Percentiles rank a stretch among this genome's conserved stretches.
These are phyloP conservation scores for Hansfordia pulvinata DNA, from an alignment of 2,329 filamentous ascomycete species.

Conservation along the genomic window DNA sequence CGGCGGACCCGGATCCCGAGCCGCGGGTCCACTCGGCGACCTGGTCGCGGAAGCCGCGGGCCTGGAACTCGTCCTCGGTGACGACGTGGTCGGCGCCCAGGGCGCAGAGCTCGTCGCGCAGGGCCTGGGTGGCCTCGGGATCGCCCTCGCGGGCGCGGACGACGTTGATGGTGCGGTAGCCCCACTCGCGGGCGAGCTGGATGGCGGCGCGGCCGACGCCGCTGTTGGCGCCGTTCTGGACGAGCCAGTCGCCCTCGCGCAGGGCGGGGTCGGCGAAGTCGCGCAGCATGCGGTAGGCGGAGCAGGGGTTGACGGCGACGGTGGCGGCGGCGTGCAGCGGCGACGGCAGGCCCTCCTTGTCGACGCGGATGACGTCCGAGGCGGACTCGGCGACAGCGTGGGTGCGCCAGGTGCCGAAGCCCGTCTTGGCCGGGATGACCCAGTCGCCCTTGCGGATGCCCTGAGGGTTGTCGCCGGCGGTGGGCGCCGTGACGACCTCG, in stretches of 20 bases:
- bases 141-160: constrained; percentile 59
- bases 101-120: constrained; percentile 35
- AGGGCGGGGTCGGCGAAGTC: constrained; percentile 49
- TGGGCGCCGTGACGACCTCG: constrained; percentile 64
- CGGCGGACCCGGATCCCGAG: no score
- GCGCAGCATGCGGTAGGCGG: constrained; percentile 83
- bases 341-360: constrained; percentile 53
- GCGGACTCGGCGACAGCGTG: constrained; percentile 55
- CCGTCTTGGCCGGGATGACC: constrained; percentile 75
- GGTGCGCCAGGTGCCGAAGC: constrained; percentile 90
- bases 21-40: constrained; percentile 55
- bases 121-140: constrained; percentile 47
- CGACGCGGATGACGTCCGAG: constrained; percentile 26
- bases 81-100: constrained; percentile 45
- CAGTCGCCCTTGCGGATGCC: constrained; percentile 64
- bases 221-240: constrained; percentile 93
- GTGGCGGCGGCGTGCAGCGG: constrained; percentile 90
- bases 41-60: constrained; percentile 45
- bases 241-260: constrained; percentile 75
- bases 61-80: constrained; percentile 39
- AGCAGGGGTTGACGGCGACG: constrained; percentile 84
- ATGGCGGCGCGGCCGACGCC: constrained; percentile 87
- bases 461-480: constrained; percentile 35
- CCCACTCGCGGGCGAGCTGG: constrained; percentile 77
- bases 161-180: constrained; percentile 80